These are phyloP conservation scores for Incumbomyces lentus DNA, from an alignment of 2,329 filamentous ascomycete species.

Conservation along the genomic window DNA sequence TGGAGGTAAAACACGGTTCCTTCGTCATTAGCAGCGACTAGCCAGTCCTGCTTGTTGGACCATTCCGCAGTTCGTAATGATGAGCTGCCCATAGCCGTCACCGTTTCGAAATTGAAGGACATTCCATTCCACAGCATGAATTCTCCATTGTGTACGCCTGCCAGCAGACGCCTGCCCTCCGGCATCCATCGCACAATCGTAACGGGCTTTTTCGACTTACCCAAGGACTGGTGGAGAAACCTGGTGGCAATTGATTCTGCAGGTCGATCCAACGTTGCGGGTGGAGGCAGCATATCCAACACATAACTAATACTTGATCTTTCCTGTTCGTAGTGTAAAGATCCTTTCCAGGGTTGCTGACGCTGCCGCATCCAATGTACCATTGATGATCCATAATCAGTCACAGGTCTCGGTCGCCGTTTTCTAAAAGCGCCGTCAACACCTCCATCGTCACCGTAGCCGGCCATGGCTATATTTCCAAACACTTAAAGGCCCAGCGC, in stretches of 20 bases:
- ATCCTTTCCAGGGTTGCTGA: slow-evolving; percentile 62
- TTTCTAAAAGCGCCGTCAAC: slow-evolving; percentile 17
- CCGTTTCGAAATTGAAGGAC: slow-evolving; percentile 98
- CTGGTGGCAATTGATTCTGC: slow-evolving; percentile 88
- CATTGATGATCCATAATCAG: slow-evolving; percentile 83
- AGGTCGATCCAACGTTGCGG: slow-evolving; percentile 61
- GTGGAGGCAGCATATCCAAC: slow-evolving; percentile 80
- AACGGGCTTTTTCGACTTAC: slow-evolving; percentile 95
- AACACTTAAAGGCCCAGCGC: too few species aligned
- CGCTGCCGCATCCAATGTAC: slow-evolving; percentile 85
- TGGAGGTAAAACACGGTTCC: slow-evolving; percentile 98
- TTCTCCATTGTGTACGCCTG: slow-evolving; percentile 90
- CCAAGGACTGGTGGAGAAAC: slow-evolving; percentile 92
- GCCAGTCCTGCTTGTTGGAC: slow-evolving; percentile 93
- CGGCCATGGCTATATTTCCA: neutral
- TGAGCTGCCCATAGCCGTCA: slow-evolving; percentile 56
- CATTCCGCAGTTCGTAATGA: slow-evolving; percentile 75
- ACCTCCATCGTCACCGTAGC: slow-evolving; percentile 10
- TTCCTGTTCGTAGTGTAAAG: slow-evolving; percentile 64
- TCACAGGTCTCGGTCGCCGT: slow-evolving; percentile 53
- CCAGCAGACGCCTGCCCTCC: slow-evolving; percentile 81
- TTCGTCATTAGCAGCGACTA: slow-evolving; percentile 89
- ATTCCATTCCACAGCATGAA: slow-evolving; percentile 99
- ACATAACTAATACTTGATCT: slow-evolving; percentile 82
- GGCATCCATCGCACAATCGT: slow-evolving; percentile 97